Conservation (phyloP, 139 green algal genomes). For the Micractinium sp. region DNA sequence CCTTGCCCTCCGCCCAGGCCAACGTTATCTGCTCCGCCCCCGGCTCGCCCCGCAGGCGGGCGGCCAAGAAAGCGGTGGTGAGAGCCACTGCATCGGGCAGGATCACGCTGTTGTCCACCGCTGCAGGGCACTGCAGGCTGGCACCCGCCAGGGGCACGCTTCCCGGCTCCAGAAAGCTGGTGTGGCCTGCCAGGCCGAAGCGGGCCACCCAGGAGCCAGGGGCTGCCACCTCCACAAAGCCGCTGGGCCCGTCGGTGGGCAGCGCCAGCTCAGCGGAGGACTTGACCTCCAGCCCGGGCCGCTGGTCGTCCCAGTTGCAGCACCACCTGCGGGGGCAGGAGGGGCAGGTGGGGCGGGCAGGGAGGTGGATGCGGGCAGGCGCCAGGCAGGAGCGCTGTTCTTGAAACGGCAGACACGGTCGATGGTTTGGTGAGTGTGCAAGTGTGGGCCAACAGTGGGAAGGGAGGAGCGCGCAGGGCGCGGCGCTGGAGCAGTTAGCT, state of each 20-base stretch:
- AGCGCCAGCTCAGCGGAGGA: neutral
- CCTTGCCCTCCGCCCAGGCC: neutral
- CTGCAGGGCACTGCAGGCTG: neutral
- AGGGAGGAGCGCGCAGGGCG: neutral
- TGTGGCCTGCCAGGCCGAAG: conserved; percentile 6
- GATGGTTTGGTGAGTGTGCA: too few species aligned
- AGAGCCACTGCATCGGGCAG: neutral
- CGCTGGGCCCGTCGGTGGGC: conserved; percentile 13
- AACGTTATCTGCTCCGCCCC: neutral
- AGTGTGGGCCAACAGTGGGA: neutral
- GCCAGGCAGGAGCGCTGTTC: too few species aligned
- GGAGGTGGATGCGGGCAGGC: too few species aligned
- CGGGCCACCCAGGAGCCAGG: conserved; percentile 5
- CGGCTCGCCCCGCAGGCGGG: neutral
- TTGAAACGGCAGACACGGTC: too few species aligned
- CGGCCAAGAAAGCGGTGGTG: neutral
- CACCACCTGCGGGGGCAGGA: too few species aligned
- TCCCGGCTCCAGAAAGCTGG: neutral
- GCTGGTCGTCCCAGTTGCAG: conserved; percentile 17
- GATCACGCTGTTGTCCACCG: neutral
- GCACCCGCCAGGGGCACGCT: neutral
- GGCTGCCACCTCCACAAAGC: conserved; percentile 1
- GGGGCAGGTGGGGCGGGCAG: too few species aligned
- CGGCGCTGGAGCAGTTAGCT: neutral
- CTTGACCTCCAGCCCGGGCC: conserved; percentile 8